phyloP scores from a whole-genome alignment of 345 rosid species.

The Dimocarpus longan region DNA sequence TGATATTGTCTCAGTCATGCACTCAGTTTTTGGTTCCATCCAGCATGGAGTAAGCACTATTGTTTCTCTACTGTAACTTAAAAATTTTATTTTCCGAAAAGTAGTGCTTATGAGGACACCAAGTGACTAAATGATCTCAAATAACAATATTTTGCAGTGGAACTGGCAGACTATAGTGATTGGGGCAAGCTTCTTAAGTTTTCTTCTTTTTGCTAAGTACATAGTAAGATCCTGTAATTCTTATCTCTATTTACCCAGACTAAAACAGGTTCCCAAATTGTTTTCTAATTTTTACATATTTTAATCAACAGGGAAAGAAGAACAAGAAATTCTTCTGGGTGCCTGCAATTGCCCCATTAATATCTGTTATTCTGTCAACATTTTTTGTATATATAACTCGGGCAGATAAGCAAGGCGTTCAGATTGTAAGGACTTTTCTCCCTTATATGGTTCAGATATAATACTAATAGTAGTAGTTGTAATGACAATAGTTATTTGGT shows the following conservation, averaged over 20 bases:
- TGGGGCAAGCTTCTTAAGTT: slow-evolving; percentile 71
- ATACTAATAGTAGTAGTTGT: background rate
- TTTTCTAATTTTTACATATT: slow-evolving; percentile 18
- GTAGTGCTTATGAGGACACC: background rate
- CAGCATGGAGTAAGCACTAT: slow-evolving; percentile 71
- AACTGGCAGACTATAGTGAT: slow-evolving; percentile 94
- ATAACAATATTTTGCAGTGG: slow-evolving; percentile 66
- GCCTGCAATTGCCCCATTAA: slow-evolving; percentile 87
- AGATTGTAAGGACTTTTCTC: slow-evolving; percentile 59
- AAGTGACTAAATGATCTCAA: slow-evolving; percentile 13
- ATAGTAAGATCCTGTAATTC: slow-evolving; percentile 53
- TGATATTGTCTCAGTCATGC: slow-evolving; percentile 73
- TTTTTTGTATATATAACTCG: slow-evolving; percentile 85
- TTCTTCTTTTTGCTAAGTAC: slow-evolving; percentile 74
- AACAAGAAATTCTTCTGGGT: slow-evolving; percentile 83
- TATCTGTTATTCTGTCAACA: slow-evolving; percentile 83
- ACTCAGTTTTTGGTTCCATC: slow-evolving; percentile 55
- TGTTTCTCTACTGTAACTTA: background rate
- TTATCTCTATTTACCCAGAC: background rate
- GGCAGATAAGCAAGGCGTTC: slow-evolving; percentile 88
- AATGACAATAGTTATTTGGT: background rate
- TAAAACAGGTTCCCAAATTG: background rate
- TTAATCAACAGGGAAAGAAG: slow-evolving; percentile 74
- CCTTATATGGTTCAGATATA: background rate
- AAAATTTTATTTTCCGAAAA: background rate